Evolutionary conservation across 2,329 filamentous ascomycete genomes (phyloP), one percentile per base, ranked within the genome.

Genomic region (Aotearoamyces nothofagi): DNA sequence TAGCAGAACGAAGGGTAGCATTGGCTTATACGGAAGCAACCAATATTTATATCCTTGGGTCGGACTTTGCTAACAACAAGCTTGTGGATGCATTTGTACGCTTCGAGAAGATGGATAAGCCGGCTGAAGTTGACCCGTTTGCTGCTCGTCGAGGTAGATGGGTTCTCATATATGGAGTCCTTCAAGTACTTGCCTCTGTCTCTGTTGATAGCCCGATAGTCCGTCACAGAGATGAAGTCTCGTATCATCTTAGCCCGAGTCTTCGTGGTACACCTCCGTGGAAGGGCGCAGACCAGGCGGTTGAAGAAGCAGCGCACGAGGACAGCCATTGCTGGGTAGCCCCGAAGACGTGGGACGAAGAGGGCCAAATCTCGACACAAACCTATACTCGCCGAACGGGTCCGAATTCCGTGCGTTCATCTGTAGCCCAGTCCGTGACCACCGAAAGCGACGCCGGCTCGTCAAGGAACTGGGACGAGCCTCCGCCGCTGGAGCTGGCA

Each of bases 21-120:
- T 50, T 74, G 3, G 66, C 67, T 0, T 70, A 75, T 39, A 66
- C 62, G 0, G 64, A 71, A 39, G 63, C 66, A 1, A 71, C 66
- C 12, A 74, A 74, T 42, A 63, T 71, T 26, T 64, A 67, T 37
- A 53, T 59, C 3, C 50, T 73, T 2, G 63, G 64, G 0, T 61
- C 60, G 15, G 60, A 65, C 9, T 66, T 64, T 33, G 54, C 55
- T 13, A 56, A 58, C 25, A 71, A 67, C 15, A 56, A 60, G 17
- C 53, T 73, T 0, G 60, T 72, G 4, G 66, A 69, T 22, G 57
- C 56, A 2, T 73, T 67, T 38, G 54, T 61, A 31, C 55, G 56
- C 29, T 70, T 70, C 37, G 69, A 75, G 39, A 69, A 69, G 47
- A 39, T 47, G 0, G 67, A 74, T 35, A 53, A 49, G 4, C 46